Evolutionary conservation across 108 stramenopile species (phyloP), one percentile per base, ranked within the genome.

Genomic region (Nannochloropsis salina): DNA sequence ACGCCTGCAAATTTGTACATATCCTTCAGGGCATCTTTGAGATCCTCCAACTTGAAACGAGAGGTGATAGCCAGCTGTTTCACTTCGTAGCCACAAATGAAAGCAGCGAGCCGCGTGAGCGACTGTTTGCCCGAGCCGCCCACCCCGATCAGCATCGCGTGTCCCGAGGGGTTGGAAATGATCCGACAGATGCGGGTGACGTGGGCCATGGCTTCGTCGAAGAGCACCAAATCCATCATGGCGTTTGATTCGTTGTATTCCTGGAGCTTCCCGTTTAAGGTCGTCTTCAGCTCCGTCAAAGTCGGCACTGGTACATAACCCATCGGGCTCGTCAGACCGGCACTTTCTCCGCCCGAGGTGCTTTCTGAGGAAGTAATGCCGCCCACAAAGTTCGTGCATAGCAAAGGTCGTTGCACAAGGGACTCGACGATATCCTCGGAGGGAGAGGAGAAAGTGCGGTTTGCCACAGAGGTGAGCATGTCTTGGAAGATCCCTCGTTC

Each of bases 151-250:
- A 96, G 92, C 93, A 96, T 94, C 40, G 95, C 95, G 85, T 95
- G 93, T 15, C 96, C 96, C 43, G 92, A 92, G 3, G 96, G 94
- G 86, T 94, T 93, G 45, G 93, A 90, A 80, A 96, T 94, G 86
- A 96, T 95, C 22, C 96, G 90, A 74, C 91, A 90, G 84, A 96
- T 96, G 44, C 96, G 92, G 9, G 94, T 90, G 40, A 96, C 88
- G 86, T 96, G 96, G 85, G 92, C 91, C 86, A 95, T 94, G 80
- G 96, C 96, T 74, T 94, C 92, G 80, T 95, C 93, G 74, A 96
- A 96, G 9, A 96, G 93, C 6, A 96, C 95, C 22, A 96, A 92
- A 80, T 95, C 93, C 95, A 96, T 96, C 84, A 95, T 95, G 74
- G 94, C 89, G 86, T 94, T 94, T 87, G 86, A 91, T 85, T 95